Percentiles rank a stretch among this genome's conserved stretches.
Conservation (phyloP, 164 flowering plant species). For the Magnolia sinica region DNA sequence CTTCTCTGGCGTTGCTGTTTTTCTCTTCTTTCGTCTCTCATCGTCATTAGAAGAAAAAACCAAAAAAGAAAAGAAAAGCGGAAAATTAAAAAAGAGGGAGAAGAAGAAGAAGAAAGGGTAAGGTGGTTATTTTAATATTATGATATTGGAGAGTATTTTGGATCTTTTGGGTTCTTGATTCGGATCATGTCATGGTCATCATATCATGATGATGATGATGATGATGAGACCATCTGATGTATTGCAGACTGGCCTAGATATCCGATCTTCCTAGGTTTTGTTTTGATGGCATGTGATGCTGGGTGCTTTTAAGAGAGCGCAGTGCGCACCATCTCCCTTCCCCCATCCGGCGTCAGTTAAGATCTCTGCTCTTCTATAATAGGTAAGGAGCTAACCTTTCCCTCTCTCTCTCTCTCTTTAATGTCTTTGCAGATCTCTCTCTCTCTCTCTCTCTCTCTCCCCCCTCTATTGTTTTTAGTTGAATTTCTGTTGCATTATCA, state of each 20-base stretch:
- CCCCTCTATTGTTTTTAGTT: neutral
- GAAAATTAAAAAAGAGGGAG: neutral
- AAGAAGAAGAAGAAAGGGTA: neutral
- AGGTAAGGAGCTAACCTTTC: slow-evolving; percentile 10
- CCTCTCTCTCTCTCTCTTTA: neutral
- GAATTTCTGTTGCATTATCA: neutral
- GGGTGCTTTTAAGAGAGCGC: slow-evolving; percentile 16
- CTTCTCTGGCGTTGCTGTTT: neutral
- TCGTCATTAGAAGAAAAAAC: neutral
- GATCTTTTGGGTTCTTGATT: too few relatives aligned
- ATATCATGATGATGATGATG: neutral
- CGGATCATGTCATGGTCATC: neutral
- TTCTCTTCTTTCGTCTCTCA: neutral
- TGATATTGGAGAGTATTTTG: neutral
- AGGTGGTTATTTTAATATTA: neutral
- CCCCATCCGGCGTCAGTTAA: slow-evolving; percentile 6
- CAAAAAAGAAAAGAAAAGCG: neutral
- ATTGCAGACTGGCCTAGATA: neutral
- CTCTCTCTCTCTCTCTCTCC: neutral
- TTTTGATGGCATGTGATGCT: slow-evolving; percentile 29
- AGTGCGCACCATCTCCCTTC: slow-evolving; percentile 6
- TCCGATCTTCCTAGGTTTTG: slow-evolving; percentile 23
- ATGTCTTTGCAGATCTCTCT: too few relatives aligned
- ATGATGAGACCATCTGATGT: neutral
- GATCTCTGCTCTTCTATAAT: slow-evolving; percentile 13